Evolutionary conservation across 2,329 filamentous ascomycete species (phyloP).

Genomic region (Raffaelea deltoideospora): DNA sequence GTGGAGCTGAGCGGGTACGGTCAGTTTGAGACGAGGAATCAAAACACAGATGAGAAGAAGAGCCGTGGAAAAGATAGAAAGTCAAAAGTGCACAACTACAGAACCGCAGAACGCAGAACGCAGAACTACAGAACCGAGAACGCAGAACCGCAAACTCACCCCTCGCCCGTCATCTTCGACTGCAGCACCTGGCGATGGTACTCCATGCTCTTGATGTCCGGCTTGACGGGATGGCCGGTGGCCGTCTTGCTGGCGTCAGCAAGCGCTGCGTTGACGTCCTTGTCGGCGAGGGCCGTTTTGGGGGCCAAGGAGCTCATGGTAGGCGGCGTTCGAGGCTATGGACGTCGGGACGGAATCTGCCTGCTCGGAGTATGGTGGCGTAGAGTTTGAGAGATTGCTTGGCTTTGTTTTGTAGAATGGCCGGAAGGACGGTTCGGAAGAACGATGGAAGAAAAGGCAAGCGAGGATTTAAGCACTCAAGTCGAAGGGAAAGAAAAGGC

Average conservation of each 20-base stretch:
- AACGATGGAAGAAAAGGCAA: too few relatives aligned
- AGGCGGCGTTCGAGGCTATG: too few relatives aligned
- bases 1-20: conserved; percentile 10
- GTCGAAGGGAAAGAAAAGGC: too few relatives aligned
- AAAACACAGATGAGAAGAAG: neutral
- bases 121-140: neutral
- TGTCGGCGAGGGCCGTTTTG: conserved; percentile 38
- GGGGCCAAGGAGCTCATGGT: conserved; percentile 3
- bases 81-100: too few relatives aligned
- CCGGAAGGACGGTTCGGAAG: too few relatives aligned
- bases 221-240: conserved; percentile 38
- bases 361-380: too few relatives aligned
- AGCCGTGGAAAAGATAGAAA: neutral
- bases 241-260: conserved; percentile 21
- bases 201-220: conserved; percentile 53
- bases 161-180: conserved; percentile 51
- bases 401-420: too few relatives aligned
- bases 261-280: conserved; percentile 48
- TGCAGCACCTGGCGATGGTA: conserved; percentile 64
- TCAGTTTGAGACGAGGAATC: neutral
- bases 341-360: too few relatives aligned
- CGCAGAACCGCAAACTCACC: conserved; percentile 32
- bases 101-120: neutral
- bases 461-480: too few relatives aligned
- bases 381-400: too few relatives aligned